phyloP scores from a whole-genome alignment of 306 rosid genomes.

The Senna tora region DNA sequence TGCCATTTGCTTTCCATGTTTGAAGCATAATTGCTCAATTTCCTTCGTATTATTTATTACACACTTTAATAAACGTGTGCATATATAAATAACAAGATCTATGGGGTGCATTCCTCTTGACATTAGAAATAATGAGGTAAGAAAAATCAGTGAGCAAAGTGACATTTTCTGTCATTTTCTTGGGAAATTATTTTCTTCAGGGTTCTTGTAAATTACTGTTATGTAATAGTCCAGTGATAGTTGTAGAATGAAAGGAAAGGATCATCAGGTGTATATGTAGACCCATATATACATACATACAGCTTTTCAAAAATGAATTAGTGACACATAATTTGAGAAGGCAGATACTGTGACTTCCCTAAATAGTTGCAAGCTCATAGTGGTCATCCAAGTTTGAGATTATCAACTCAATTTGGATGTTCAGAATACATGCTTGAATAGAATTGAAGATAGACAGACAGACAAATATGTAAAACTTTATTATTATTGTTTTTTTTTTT shows the following conservation, averaged over 20 bases:
- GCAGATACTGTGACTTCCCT: neutral
- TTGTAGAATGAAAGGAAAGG: neutral
- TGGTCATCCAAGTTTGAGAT: neutral
- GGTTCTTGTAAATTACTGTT: neutral
- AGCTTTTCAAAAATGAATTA: neutral
- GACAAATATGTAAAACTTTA: neutral
- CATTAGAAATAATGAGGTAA: neutral
- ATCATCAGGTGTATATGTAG: neutral
- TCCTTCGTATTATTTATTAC: too few species aligned
- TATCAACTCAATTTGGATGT: neutral
- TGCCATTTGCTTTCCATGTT: neutral
- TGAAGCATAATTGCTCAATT: too few species aligned
- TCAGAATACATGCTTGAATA: neutral
- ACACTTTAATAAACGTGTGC: neutral
- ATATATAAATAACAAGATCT: conserved; percentile 1
- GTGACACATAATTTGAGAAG: neutral
- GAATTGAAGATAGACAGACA: neutral
- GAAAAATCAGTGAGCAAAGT: conserved; percentile 9
- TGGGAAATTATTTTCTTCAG: neutral
- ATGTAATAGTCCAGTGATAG: conserved; percentile 3
- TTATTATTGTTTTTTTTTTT: neutral
- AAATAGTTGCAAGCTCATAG: neutral
- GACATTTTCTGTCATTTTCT: neutral
- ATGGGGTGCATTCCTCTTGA: neutral
- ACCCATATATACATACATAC: neutral